These are phyloP conservation scores for Eudorina sp. DNA, from an alignment of 139 green algal species.

Conservation along the genomic window DNA sequence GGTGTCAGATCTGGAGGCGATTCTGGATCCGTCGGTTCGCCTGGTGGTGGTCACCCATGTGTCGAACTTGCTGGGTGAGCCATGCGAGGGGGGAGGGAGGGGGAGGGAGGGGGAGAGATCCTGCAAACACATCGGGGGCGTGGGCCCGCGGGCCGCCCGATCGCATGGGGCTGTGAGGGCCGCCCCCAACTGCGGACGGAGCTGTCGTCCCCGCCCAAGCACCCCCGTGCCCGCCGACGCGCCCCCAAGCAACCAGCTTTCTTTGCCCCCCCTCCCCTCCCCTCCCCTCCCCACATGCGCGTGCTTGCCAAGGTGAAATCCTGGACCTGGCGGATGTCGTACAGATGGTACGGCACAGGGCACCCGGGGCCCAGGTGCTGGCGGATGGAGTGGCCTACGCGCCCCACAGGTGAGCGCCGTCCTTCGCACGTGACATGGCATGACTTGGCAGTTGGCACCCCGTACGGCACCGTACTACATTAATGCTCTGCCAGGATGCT, in stretches of 20 bases:
- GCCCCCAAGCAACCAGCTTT: too few species aligned
- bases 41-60: constrained; percentile 43
- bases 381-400: constrained; percentile 38
- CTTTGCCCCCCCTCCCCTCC: neutral
- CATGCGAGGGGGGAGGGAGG: neutral
- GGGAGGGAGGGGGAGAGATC: neutral
- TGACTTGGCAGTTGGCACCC: too few species aligned
- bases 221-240: too few species aligned
- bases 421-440: too few species aligned
- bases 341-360: neutral
- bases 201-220: neutral
- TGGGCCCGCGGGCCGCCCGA: too few species aligned
- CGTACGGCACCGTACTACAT: too few species aligned
- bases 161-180: too few species aligned
- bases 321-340: constrained; percentile 27
- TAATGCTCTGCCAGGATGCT: too few species aligned
- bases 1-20: neutral
- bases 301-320: constrained; percentile 35
- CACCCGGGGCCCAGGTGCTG: constrained; percentile 26
- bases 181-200: neutral
- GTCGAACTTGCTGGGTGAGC: constrained; percentile 42
- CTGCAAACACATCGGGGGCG: too few species aligned
- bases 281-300: too few species aligned
- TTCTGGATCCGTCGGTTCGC: neutral
- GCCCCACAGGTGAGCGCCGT: constrained; percentile 27